Base-by-base conservation (phyloP, 176 grass and related monocot genomes). In the Melocanna baccifera region DNA sequence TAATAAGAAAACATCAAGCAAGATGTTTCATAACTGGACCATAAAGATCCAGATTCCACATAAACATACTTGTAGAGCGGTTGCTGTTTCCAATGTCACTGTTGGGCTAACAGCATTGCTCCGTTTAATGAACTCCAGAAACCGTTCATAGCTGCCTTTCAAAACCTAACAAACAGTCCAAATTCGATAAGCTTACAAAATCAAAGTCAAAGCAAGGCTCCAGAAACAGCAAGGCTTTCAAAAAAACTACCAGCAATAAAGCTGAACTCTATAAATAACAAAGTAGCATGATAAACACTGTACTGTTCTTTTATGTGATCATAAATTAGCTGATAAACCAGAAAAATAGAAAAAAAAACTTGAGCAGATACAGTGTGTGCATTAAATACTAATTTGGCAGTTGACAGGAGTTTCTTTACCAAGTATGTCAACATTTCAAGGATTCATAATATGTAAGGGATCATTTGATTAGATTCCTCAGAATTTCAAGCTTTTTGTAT, bases 91-190 rank as follows among this genome's bases (percentile, higher is more conserved):
- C 93, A 95, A 92, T 71, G 93, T 72, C 10, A 98, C 91, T 85
- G 82, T 98, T 76, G 96, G 96, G 86, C 96, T 98, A 79, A 98
- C 70, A 20, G 96, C 93, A 71, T 98, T 98, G 71, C 96, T 98
- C 86, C 93, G 84, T 79, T 92, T 90, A 71, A 98, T 80, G 67
- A 98, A 98, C 57, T 95, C 93, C 47, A 95, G 37, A 90, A 98
- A 95, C 34, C 86, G 93, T 80, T 98, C 96, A 83, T 93, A 98
- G 82, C 91, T 98, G 52, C 87, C 89, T 69, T 90, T 93, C 56
- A 91, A 90, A 86, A 98, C 86, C 96, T 98, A 91, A 48, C 30
- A 86, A 64, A 42, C 7, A 73, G 61, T 86, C 50, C 22, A 77
- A 62, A 77, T 46, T 22, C 1, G 9, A 57, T 56, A 26, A 36